These are phyloP conservation scores for Centaurea solstitialis DNA, from an alignment of 129 eudicot genomes.

Conservation along the genomic window DNA sequence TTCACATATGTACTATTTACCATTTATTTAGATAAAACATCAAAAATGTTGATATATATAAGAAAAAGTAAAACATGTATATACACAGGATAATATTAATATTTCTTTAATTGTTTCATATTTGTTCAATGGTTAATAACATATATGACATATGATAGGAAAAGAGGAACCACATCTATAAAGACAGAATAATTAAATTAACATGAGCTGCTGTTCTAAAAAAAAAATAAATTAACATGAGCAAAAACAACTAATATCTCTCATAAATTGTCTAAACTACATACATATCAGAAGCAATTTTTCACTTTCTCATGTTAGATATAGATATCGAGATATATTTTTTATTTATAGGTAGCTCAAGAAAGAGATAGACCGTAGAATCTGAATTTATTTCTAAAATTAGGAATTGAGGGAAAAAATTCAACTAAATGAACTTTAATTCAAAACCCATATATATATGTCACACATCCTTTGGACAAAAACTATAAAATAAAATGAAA, in stretches of 20 bases:
- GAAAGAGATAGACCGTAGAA: not conserved
- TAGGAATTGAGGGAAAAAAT: not conserved
- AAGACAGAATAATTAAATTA: not conserved
- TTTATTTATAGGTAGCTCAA: not conserved
- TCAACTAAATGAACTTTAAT: conserved; percentile 18
- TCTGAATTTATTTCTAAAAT: conserved; percentile 11
- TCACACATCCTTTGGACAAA: conserved; percentile 28
- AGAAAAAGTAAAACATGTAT: too few species aligned
- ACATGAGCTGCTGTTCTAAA: too few species aligned
- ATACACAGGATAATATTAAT: too few species aligned
- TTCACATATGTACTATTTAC: too few species aligned
- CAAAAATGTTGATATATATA: too few species aligned
- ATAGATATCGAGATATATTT: not conserved
- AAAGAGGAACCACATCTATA: not conserved
- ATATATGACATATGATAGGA: too few species aligned
- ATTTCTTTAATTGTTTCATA: too few species aligned
- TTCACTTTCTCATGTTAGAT: not conserved
- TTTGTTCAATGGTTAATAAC: too few species aligned
- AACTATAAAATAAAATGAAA: conserved; percentile 9
- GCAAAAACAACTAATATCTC: not conserved
- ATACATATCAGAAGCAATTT: too few species aligned
- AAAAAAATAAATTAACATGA: too few species aligned
- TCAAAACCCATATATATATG: not conserved
- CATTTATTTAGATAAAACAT: too few species aligned
- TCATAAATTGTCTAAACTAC: too few species aligned